phyloP scores from a whole-genome alignment of 2,329 filamentous ascomycete species.

The Cordyceps militaris region DNA sequence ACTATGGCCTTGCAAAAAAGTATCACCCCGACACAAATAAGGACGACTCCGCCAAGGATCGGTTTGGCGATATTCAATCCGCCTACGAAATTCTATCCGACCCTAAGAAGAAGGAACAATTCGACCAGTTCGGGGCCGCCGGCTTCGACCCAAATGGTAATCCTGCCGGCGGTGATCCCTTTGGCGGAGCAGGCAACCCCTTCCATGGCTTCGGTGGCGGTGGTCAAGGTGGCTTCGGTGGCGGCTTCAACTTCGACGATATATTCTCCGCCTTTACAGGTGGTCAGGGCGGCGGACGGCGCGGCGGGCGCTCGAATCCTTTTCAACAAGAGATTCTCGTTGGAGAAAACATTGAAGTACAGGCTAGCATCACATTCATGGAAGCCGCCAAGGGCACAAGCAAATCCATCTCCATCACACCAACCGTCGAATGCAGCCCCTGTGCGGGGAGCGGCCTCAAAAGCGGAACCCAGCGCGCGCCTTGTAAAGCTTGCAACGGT shows the following conservation, averaged over 20 bases:
- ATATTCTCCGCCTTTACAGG: conserved; percentile 81
- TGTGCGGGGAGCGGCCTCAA: conserved; percentile 83
- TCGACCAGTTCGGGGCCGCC: conserved; percentile 80
- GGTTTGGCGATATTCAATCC: conserved; percentile 85
- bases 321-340: conserved; percentile 76
- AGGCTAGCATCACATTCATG: conserved; percentile 89
- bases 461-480: conserved; percentile 61
- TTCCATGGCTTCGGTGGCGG: conserved; percentile 53
- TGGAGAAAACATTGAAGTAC: conserved; percentile 94
- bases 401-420: conserved; percentile 83
- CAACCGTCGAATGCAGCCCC: conserved; percentile 71
- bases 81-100: conserved; percentile 94
- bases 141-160: conserved; percentile 75
- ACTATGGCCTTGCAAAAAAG: conserved; percentile 96
- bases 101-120: conserved; percentile 85
- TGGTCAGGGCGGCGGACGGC: conserved; percentile 41
- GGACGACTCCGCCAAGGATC: conserved; percentile 85
- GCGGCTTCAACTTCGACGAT: conserved; percentile 93
- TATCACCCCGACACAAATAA: conserved; percentile 98
- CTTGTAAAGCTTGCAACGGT: conserved; percentile 76
- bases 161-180: conserved; percentile 52
- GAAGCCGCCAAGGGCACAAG: conserved; percentile 87
- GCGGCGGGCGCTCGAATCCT: conserved; percentile 50
- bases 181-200: conserved; percentile 57
- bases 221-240: conserved; percentile 62